These are phyloP conservation scores for Trichosanthes cucumerina DNA, from an alignment of 306 rosid genomes.

Conservation along the genomic window DNA sequence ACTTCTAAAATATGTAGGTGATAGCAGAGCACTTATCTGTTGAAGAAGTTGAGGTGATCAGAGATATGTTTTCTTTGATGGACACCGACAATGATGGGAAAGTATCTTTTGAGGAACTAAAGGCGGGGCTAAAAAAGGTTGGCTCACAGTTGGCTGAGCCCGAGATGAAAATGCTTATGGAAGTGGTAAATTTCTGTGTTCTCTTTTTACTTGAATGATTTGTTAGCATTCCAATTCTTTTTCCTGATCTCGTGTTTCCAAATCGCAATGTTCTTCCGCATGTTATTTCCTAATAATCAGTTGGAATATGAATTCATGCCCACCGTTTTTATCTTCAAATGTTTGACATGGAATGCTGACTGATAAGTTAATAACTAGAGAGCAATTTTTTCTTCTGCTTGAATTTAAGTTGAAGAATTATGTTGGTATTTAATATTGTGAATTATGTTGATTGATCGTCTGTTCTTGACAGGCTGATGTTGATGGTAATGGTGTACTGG, in stretches of 20 bases:
- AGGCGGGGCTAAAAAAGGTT: constrained; percentile 77
- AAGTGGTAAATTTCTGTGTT: constrained; percentile 55
- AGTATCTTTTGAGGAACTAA: constrained; percentile 79
- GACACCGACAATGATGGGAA: constrained; percentile 89
- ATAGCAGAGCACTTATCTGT: constrained; percentile 93
- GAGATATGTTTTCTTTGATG: constrained; percentile 93
- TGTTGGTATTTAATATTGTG: constrained; percentile 2
- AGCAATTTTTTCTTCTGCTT: background rate
- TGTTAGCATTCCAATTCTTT: background rate
- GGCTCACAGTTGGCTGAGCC: constrained; percentile 98
- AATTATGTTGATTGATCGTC: background rate
- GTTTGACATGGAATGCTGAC: background rate
- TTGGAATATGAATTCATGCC: constrained; percentile 1
- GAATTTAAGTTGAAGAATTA: background rate
- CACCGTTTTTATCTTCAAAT: background rate
- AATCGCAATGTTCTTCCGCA: background rate
- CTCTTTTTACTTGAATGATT: background rate
- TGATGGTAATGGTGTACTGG: constrained; percentile 93
- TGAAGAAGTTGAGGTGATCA: constrained; percentile 96
- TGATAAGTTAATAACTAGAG: background rate
- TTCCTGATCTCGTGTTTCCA: background rate
- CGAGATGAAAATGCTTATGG: constrained; percentile 98
- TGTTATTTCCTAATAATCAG: background rate
- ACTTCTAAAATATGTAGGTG: constrained; percentile 43
- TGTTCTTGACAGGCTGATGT: constrained; percentile 71